phyloP scores from a whole-genome alignment of 495 filamentous ascomycete species.

The Evernia prunastri region DNA sequence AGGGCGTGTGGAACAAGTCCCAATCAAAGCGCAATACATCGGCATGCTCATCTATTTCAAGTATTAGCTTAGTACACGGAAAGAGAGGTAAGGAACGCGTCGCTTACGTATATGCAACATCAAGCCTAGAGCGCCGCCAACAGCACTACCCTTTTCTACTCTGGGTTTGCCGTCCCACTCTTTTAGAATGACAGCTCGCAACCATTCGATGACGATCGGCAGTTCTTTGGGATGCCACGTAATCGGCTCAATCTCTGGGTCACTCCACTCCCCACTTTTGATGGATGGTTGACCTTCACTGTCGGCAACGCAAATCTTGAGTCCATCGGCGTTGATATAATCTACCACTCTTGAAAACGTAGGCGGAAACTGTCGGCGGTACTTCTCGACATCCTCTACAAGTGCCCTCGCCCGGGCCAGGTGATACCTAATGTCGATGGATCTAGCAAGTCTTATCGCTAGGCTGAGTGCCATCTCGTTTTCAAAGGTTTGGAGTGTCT shows the following conservation, averaged over 20 bases:
- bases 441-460: conserved; percentile 48
- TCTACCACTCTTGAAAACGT: conserved; percentile 5
- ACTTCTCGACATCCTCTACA: neutral
- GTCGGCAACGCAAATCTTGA: neutral
- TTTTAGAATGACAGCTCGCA: conserved; percentile 64
- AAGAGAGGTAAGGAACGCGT: neutral
- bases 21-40: neutral
- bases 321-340: neutral
- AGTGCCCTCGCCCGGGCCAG: conserved; percentile 4
- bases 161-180: conserved; percentile 72
- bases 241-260: conserved; percentile 23
- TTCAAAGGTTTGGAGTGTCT: conserved; percentile 50
- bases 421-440: conserved; percentile 41
- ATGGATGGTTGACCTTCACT: conserved; percentile 5
- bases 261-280: conserved; percentile 1
- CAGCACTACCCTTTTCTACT: conserved; percentile 56
- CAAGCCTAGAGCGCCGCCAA: conserved; percentile 67
- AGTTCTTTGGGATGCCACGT: conserved; percentile 34
- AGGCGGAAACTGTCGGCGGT: neutral
- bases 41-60: neutral
- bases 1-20: conserved; percentile 63
- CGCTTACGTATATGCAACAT: conserved; percentile 66
- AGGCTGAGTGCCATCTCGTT: conserved; percentile 55
- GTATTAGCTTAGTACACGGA: neutral
- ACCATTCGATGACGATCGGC: conserved; percentile 67